Evolutionary conservation across 169 alveolate species (phyloP).

Genomic region (Eimeria acervulina): DNA sequence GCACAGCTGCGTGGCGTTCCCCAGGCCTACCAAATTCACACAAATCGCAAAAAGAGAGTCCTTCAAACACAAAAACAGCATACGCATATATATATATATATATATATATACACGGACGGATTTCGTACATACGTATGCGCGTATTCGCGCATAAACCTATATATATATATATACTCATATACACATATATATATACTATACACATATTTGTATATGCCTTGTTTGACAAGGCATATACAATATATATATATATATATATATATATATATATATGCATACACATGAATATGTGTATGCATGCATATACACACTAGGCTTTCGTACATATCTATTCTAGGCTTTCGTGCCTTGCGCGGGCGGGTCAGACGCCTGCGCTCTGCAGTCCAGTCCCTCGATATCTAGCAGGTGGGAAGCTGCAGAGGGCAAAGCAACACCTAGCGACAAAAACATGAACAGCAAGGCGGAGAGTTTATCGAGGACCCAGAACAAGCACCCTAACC

Average conservation of each 20-base stretch:
- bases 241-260: too few relatives aligned
- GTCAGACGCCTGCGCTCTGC: not conserved
- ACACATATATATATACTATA: too few relatives aligned
- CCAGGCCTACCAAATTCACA: not conserved
- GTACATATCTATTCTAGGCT: not conserved
- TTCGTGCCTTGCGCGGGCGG: not conserved
- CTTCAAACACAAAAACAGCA: not conserved
- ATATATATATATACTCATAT: too few relatives aligned
- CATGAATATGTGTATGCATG: too few relatives aligned
- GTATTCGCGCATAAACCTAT: too few relatives aligned
- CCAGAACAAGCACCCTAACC: not conserved
- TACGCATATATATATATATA: not conserved
- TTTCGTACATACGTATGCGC: too few relatives aligned
- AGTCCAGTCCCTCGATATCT: constrained; percentile 1
- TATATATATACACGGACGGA: too few relatives aligned
- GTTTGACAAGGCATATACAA: too few relatives aligned
- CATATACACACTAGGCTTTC: not conserved
- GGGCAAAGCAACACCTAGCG: not conserved
- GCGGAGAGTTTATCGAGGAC: not conserved
- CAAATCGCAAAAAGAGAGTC: not conserved
- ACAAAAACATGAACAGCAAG: not conserved
- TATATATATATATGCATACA: too few relatives aligned
- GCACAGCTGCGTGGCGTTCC: not conserved
- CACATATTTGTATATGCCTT: too few relatives aligned
- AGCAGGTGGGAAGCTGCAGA: constrained; percentile 45